Evolutionary conservation across 768 basidiomycete species (phyloP), one percentile per base, ranked within the genome.

Genomic region (Macrolepiota dolichaula): DNA sequence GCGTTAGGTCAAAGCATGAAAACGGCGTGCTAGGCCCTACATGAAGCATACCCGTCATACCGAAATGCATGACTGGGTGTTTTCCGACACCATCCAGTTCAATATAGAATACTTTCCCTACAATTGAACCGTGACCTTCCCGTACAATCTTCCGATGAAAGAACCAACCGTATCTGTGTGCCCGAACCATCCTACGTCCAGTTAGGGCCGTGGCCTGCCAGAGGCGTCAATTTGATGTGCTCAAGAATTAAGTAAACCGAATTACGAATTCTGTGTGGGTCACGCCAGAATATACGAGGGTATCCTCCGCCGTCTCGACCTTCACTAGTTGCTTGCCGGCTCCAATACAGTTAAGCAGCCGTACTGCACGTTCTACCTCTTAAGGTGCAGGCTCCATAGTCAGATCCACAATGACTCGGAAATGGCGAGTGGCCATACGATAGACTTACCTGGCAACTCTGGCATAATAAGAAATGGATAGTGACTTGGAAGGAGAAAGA

Each of bases 1-100:
- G n/a, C 19, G 4, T 59, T 37, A 51, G 47, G n/a, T 35, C 32
- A 11, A 32, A 19, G 25, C 19, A 25, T 36, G 40, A 10, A 1
- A 47, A 17, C 55, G 6, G 51, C 32, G 36, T 42, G 32, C 55
- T 85, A 13, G n/a, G 37, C 25, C 17, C 51, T 60, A 63, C 87
- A 74, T 88, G 86, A 36, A 92, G 76, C 84, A 85, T 88, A n/a
- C 91, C 91, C 1, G 90, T 92, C 91, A 92, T 93, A 1, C 91
- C 91, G 65, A 92, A 90, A 68, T 92, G 91, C 51, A 92, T 72
- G 2, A 92, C 86, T 3, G 90, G 90, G 63, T 82, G 70, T 66
- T 76, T 77, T 0, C 88, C 89, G 13, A 74, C 62, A 6, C 88
- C 88, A 32, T 83, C 80, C 2, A 92, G 77, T 47, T 80, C 78